phyloP scores from a whole-genome alignment of 148 eudicot genomes.

The Bassia scoparia region DNA sequence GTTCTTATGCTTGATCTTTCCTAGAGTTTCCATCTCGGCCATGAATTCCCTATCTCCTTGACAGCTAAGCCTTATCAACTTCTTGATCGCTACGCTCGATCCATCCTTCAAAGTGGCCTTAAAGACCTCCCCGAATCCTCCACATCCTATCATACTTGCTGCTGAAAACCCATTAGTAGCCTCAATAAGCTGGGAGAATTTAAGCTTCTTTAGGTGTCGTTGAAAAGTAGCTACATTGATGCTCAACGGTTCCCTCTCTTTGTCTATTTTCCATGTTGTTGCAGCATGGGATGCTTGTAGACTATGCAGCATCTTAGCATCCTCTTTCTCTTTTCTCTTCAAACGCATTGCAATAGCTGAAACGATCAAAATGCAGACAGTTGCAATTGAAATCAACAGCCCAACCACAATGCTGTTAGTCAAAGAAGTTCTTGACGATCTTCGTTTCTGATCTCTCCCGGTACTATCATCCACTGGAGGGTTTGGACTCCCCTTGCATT shows the following conservation, averaged over 20 bases:
- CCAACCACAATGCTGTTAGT: conserved; percentile 67
- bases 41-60: conserved; percentile 93
- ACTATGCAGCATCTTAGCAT: conserved; percentile 65
- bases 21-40: conserved; percentile 98
- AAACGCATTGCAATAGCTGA: conserved; percentile 77
- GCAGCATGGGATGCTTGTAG: conserved; percentile 63
- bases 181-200: conserved; percentile 86
- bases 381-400: conserved; percentile 68
- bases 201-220: conserved; percentile 70
- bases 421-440: conserved; percentile 44
- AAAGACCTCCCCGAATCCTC: conserved; percentile 96
- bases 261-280: conserved; percentile 93
- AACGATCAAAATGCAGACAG: conserved; percentile 53
- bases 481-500: conserved; percentile 39
- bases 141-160: conserved; percentile 81
- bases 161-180: conserved; percentile 97
- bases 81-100: conserved; percentile 90
- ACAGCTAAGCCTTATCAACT: conserved; percentile 72
- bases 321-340: conserved; percentile 57
- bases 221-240: conserved; percentile 96
- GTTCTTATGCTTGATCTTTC: conserved; percentile 85
- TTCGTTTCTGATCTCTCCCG: conserved; percentile 21
- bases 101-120: conserved; percentile 92
- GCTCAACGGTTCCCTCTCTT: conserved; percentile 91
- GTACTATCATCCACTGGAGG: conserved; percentile 31